Conservation (phyloP, 179 eudicot genomes). For the Dionaea muscipula region DNA sequence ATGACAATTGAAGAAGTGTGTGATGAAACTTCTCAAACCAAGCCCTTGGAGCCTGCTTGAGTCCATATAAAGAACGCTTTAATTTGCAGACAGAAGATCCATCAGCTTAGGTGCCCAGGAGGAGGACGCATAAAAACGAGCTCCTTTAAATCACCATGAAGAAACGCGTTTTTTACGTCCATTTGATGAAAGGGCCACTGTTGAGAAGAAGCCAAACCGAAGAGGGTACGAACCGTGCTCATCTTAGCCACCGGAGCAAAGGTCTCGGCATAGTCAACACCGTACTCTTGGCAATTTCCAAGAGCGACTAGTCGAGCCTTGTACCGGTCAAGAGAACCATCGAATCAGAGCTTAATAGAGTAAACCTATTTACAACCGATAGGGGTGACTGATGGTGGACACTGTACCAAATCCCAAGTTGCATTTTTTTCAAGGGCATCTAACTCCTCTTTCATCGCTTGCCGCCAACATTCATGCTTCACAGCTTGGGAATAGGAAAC, state of each 20-base stretch:
- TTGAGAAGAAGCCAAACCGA: not conserved
- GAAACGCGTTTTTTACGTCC: not conserved
- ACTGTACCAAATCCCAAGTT: not conserved
- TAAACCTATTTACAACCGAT: not conserved
- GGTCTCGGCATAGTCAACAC: not conserved
- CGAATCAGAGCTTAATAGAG: not conserved
- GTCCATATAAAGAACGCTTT: not conserved
- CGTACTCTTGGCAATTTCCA: not conserved
- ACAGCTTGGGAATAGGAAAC: no score
- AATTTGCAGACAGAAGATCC: not conserved
- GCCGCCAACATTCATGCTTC: no score
- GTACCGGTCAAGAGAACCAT: conserved; percentile 3
- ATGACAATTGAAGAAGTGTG: not conserved
- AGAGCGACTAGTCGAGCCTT: conserved; percentile 3
- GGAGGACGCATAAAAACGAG: not conserved
- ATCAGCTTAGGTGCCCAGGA: not conserved
- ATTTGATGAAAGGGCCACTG: conserved; percentile 1
- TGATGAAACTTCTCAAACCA: not conserved
- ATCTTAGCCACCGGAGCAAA: not conserved
- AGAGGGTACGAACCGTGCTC: not conserved
- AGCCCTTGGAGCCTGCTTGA: not conserved
- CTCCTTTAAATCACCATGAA: not conserved
- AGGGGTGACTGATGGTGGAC: not conserved
- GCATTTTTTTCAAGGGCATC: not conserved
- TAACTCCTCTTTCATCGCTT: not conserved